Evolutionary conservation across 164 flowering plant genomes (phyloP).

Genomic region (Taxillus chinensis): DNA sequence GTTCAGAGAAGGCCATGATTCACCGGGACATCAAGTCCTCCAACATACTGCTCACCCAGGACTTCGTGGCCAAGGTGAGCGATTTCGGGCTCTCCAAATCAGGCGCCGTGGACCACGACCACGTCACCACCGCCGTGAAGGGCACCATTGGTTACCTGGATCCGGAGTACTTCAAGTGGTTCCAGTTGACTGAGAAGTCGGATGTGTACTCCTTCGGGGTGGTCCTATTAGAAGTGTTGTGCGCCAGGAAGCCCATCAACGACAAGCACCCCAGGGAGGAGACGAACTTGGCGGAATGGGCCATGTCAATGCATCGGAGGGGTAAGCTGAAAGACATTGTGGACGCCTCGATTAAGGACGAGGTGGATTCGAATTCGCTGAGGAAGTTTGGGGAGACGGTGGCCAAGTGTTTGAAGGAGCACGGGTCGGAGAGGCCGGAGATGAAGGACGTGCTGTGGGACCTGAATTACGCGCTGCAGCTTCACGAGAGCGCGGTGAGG

Average conservation of each 20-base stretch:
- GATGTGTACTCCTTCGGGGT: background rate
- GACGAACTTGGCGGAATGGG: background rate
- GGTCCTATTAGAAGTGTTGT: background rate
- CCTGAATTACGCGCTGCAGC: constrained; percentile 8
- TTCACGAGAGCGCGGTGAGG: background rate
- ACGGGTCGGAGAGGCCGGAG: background rate
- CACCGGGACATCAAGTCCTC: constrained; percentile 9
- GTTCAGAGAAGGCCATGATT: constrained; percentile 3
- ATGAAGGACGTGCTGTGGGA: constrained; percentile 2
- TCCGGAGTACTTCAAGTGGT: background rate
- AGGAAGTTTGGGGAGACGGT: background rate
- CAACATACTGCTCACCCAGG: background rate
- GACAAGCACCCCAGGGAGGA: background rate
- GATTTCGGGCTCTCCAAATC: constrained; percentile 7
- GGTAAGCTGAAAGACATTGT: background rate
- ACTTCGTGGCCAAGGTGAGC: background rate
- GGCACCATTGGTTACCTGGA: background rate
- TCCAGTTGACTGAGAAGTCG: background rate
- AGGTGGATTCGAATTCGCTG: background rate
- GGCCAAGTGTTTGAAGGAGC: background rate
- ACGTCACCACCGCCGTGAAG: background rate
- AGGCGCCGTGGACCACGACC: background rate
- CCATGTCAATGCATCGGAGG: background rate
- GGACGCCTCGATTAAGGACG: background rate
- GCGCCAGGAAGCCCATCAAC: constrained; percentile 1